A percentile compares a stretch with the other conserved stretches of the same genome.
Conservation (phyloP, 139 green algal genomes). For the Monoraphidium neglectum region DNA sequence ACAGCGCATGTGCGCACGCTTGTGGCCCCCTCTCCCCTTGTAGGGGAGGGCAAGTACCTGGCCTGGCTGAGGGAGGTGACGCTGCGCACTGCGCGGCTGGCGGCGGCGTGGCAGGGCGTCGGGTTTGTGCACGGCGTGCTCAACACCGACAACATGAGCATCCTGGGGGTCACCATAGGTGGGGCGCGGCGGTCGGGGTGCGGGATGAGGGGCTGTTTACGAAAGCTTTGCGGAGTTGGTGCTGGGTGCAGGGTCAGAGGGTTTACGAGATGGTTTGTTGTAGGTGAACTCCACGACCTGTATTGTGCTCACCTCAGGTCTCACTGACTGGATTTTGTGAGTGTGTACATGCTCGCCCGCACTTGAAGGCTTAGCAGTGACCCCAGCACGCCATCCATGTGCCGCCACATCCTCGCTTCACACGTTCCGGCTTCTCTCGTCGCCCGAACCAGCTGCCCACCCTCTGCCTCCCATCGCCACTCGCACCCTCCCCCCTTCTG, state of each 20-base stretch:
- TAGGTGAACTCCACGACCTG: no score
- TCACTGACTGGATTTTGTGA: no score
- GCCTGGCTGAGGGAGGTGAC: slow-evolving; percentile 66
- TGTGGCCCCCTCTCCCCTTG: neutral
- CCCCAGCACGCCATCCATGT: neutral
- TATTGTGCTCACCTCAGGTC: no score
- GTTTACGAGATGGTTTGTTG: no score
- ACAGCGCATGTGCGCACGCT: neutral
- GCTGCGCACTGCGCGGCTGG: slow-evolving; percentile 73
- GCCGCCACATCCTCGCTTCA: no score
- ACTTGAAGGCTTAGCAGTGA: no score
- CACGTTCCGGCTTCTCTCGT: neutral
- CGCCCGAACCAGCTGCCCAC: no score
- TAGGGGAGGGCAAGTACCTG: slow-evolving; percentile 26
- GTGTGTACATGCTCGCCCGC: no score
- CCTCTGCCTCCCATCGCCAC: neutral
- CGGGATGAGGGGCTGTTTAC: no score
- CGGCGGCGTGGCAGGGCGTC: slow-evolving; percentile 85
- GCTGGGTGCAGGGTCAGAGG: no score
- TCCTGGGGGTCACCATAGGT: slow-evolving; percentile 52
- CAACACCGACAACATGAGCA: slow-evolving; percentile 98
- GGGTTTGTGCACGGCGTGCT: slow-evolving; percentile 93
- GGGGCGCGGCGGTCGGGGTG: neutral
- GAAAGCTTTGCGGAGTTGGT: no score
- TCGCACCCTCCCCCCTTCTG: neutral